phyloP scores from a whole-genome alignment of 2,329 filamentous ascomycete species.

The Colletotrichum echinochloae region DNA sequence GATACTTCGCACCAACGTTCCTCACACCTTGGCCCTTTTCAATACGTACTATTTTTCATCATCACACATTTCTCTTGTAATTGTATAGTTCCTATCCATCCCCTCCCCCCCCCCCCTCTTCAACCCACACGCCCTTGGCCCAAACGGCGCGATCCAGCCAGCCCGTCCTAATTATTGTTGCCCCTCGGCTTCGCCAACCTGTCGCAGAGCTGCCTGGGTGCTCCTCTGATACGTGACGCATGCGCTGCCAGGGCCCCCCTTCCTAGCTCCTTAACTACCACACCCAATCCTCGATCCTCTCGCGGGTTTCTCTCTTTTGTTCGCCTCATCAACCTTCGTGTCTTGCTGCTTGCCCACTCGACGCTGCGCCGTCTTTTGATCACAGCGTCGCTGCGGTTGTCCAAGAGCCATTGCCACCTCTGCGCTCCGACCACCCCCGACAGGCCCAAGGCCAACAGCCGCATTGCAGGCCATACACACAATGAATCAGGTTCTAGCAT shows the following conservation, averaged over 20 bases:
- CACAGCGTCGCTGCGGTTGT: constrained; percentile 26
- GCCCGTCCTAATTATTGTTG: constrained; percentile 35
- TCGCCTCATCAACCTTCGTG: constrained; percentile 21
- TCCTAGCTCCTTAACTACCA: constrained; percentile 35
- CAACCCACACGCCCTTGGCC: constrained; percentile 7
- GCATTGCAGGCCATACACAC: constrained; percentile 52
- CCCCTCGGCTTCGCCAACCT: constrained; percentile 35
- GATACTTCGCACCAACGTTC: constrained; percentile 21
- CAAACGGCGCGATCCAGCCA: constrained; percentile 32
- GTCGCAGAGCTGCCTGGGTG: constrained; percentile 40
- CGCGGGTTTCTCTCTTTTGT: constrained; percentile 27
- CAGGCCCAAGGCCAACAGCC: constrained; percentile 41
- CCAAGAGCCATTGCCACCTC: constrained; percentile 18
- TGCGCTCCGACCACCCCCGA: constrained; percentile 13
- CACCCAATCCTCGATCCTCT: constrained; percentile 35
- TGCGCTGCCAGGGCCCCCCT: constrained; percentile 39
- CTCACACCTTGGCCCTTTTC: constrained; percentile 19
- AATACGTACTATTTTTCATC: neutral
- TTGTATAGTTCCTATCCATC: constrained; percentile 32
- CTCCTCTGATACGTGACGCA: constrained; percentile 43
- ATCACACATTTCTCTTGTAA: constrained; percentile 15
- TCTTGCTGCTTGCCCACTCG: constrained; percentile 27
- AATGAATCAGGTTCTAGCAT: constrained; percentile 44
- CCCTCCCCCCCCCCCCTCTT: neutral
- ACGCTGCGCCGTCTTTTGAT: constrained; percentile 17